These are phyloP conservation scores for Suhomyces tanzawaensis DNA, from an alignment of 805 yeast genomes.

Conservation along the genomic window DNA sequence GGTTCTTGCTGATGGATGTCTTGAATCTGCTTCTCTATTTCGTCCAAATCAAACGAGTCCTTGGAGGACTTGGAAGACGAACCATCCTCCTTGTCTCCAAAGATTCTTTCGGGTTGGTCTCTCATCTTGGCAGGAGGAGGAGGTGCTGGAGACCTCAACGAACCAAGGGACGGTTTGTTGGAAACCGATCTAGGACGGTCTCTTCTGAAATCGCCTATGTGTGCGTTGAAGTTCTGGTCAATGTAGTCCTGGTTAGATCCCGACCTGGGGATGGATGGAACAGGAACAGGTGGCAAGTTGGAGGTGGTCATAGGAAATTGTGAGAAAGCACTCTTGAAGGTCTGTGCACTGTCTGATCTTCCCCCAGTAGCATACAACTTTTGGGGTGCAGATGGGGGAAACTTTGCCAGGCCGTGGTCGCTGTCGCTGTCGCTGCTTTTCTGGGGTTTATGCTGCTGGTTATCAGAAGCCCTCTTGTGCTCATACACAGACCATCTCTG, in stretches of 20 bases:
- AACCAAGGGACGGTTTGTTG: slow-evolving; percentile 5
- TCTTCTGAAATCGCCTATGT: slow-evolving; percentile 13
- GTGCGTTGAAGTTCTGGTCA: slow-evolving; percentile 11
- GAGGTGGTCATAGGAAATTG: slow-evolving; percentile 3
- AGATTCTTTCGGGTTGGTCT: not conserved
- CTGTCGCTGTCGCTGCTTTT: slow-evolving; percentile 3
- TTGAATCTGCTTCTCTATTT: slow-evolving; percentile 14
- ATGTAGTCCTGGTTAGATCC: slow-evolving; percentile 11
- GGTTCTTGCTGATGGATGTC: not conserved
- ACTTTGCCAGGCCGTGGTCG: not conserved
- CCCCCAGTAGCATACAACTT: slow-evolving; percentile 1
- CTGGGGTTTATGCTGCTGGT: not conserved
- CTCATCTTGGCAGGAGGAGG: slow-evolving; percentile 4
- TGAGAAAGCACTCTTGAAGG: slow-evolving; percentile 4
- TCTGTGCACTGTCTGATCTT: slow-evolving; percentile 1
- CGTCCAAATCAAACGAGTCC: slow-evolving; percentile 7
- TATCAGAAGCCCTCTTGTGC: slow-evolving; percentile 4
- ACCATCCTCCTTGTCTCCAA: not conserved
- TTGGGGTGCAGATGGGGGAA: not conserved
- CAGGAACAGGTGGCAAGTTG: not conserved
- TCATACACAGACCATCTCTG: slow-evolving; percentile 28
- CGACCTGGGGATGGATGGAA: slow-evolving; percentile 3
- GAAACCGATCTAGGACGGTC: slow-evolving; percentile 11
- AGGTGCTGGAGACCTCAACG: slow-evolving; percentile 4
- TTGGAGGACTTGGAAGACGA: not conserved